Base-by-base conservation (phyloP, 306 rosid species). In the Herpetospermum pedunculosum region DNA sequence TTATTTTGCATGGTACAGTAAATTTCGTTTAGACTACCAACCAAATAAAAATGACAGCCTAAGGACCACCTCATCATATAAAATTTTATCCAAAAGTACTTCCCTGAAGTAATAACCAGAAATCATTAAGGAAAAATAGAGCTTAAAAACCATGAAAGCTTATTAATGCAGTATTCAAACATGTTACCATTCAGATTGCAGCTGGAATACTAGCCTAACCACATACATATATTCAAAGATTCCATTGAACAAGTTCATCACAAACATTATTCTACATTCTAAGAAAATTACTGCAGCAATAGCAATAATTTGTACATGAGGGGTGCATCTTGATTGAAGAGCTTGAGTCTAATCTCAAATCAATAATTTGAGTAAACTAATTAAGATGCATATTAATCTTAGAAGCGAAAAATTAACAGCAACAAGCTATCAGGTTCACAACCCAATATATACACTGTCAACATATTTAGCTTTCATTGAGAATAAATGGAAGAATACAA, bases 391-490 rank as follows among this genome's bases (percentile, higher is more conserved):
- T 14, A 43, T 68, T 68, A 7, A 68, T 25, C 13, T 40, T 5
- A 43, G 15, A 38, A 65, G 50, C 50, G 8, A 14, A 43, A 38
- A 43, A 43, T 44, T 23, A 67, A 92, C 84, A 79, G 91, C 87
- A 55, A 87, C 88, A 80, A 92, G 87, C 76, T 80, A 75, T 87
- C 80, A 78, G 96, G 96, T 80, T 87, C 89, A 82, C 96, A 92
- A 57, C 84, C 87, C 90, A 88, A 78, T 62, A 88, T 25, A 78
- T 55, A 83, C 57, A 72, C 59, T 59, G 62, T n/a, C n/a, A n/a
- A n/a, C n/a, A n/a, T n/a, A n/a, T n/a, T n/a, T n/a, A n/a, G n/a
- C n/a, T n/a, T n/a, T n/a, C n/a, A n/a, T n/a, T n/a, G n/a, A n/a
- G n/a, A n/a, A n/a, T n/a, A n/a, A n/a, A n/a, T n/a, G n/a, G n/a